Evolutionary conservation across 2,329 filamentous ascomycete genomes (phyloP).

Genomic region (Fusarium sp.): DNA sequence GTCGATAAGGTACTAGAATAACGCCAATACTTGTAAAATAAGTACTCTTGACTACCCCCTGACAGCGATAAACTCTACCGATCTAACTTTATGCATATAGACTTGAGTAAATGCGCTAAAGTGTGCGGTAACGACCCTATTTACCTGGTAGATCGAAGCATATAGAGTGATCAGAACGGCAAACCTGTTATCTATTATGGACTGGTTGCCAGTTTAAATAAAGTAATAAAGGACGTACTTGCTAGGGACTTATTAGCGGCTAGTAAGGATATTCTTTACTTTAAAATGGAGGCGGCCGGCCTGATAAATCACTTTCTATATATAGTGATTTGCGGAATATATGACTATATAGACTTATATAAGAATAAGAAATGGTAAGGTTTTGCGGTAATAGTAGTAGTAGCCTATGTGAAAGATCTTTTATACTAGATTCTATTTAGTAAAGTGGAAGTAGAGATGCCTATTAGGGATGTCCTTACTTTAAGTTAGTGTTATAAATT

Average conservation of each 20-base stretch:
- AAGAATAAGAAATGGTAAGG: conserved; percentile 9
- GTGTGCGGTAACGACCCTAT: too few relatives aligned
- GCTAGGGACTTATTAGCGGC: too few relatives aligned
- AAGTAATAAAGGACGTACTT: too few relatives aligned
- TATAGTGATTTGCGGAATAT: conserved; percentile 55
- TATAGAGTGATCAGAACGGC: too few relatives aligned
- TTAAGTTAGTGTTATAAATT: not conserved
- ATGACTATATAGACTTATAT: conserved; percentile 56
- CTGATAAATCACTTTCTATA: conserved; percentile 3
- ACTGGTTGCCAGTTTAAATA: too few relatives aligned
- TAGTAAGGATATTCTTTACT: not conserved
- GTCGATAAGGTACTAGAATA: not conserved
- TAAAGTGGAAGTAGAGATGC: not conserved
- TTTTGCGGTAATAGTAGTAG: not conserved
- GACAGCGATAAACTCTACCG: not conserved
- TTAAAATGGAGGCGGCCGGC: conserved; percentile 20
- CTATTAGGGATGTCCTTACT: not conserved
- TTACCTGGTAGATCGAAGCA: too few relatives aligned
- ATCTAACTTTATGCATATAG: not conserved
- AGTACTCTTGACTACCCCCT: not conserved
- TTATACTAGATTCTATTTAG: not conserved
- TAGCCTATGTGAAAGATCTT: not conserved
- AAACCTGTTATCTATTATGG: too few relatives aligned
- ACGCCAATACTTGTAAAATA: not conserved
- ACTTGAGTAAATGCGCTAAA: too few relatives aligned